A percentile compares a stretch with the other conserved stretches of the same genome.
phyloP scores from a whole-genome alignment of 1,139 yeast species.

The Zygosaccharomyces sapae region DNA sequence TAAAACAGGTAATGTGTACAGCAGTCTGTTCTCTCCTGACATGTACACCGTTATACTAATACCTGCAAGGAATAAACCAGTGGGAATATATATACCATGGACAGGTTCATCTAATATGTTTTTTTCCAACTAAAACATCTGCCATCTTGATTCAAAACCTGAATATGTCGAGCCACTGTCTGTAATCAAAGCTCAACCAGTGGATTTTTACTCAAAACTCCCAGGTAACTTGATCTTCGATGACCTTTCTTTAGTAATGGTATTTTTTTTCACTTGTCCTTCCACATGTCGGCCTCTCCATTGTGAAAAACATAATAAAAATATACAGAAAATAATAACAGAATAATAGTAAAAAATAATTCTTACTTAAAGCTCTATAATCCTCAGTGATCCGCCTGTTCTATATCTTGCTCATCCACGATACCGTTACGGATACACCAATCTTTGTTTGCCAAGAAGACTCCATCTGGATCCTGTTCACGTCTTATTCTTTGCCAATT shows the following conservation, averaged over 20 bases:
- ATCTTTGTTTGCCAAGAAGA: conserved; percentile 67
- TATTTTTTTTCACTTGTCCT: background rate
- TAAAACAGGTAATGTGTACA: conserved; percentile 39
- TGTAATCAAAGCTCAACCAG: background rate
- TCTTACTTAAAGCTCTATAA: background rate
- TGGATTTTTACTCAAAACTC: background rate
- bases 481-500: conserved; percentile 59
- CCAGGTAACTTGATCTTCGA: background rate
- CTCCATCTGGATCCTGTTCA: conserved; percentile 73
- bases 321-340: conserved; percentile 1
- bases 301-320: background rate
- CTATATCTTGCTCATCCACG: conserved; percentile 30
- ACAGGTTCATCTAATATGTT: conserved; percentile 57
- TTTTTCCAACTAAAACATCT: conserved; percentile 37
- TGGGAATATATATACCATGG: conserved; percentile 71
- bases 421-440: conserved; percentile 85
- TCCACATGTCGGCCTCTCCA: background rate
- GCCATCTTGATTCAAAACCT: conserved; percentile 5
- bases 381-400: background rate
- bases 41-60: conserved; percentile 48
- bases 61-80: conserved; percentile 57
- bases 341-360: background rate
- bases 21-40: conserved; percentile 41
- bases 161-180: background rate
- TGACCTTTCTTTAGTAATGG: background rate